Conservation (phyloP, 176 grass and related monocot species). For the Thinopyrum elongatum region DNA sequence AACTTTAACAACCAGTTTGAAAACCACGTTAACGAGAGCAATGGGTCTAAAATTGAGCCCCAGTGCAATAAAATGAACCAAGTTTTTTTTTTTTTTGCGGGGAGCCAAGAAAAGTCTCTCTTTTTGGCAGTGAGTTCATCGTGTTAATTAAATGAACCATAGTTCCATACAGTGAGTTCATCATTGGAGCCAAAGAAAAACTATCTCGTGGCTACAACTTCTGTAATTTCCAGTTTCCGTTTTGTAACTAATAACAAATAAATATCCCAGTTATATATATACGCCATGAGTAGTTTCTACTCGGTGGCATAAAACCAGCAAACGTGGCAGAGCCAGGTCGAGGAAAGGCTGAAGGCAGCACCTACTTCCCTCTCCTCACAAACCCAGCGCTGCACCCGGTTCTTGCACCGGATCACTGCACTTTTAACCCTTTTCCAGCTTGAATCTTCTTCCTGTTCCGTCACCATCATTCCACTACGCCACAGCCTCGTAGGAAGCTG, state of each 20-base stretch:
- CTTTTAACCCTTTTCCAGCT: not conserved
- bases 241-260: not conserved
- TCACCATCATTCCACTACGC: constrained; percentile 43
- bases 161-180: not conserved
- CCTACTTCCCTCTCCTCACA: constrained; percentile 91
- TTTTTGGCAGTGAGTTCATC: too few relatives aligned
- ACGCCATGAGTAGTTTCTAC: constrained; percentile 18
- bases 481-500: constrained; percentile 65
- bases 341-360: constrained; percentile 91
- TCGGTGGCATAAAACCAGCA: not conserved
- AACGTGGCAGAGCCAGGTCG: constrained; percentile 28
- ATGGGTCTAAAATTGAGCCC: too few relatives aligned
- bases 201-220: not conserved
- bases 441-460: not conserved
- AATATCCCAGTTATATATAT: constrained; percentile 6
- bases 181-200: not conserved
- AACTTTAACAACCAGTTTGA: too few relatives aligned
- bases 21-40: too few relatives aligned
- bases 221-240: not conserved
- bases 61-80: too few relatives aligned
- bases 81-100: too few relatives aligned
- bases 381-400: constrained; percentile 33
- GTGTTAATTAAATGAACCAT: too few relatives aligned
- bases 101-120: too few relatives aligned
- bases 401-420: constrained; percentile 25